Evolutionary conservation across 2,329 filamentous ascomycete genomes (phyloP), one percentile per base, ranked within the genome.

Genomic region (Diaporthe sp.): DNA sequence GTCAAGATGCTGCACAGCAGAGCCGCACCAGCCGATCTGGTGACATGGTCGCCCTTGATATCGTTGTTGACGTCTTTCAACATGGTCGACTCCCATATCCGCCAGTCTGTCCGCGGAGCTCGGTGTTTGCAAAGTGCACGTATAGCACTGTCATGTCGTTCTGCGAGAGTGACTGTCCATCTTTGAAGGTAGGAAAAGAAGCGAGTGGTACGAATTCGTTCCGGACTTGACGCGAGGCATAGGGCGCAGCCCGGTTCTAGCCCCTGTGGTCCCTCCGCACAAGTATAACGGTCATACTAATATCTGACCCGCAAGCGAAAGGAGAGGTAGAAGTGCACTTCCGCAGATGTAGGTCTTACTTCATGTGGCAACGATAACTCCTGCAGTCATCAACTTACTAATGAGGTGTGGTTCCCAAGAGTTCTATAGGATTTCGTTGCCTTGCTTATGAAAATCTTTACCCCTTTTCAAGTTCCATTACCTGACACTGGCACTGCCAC

Each of bases 1-100:
- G 74, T 76, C 19, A 81, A 30, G 0, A 77, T 71, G 17, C 79
- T 77, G 60, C 79, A 82, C 0, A 82, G 6, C 10, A 83, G 64
- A 1, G 82, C 80, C 0, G 78, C 77, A 12, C 64, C 77, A 47
- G 67, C 77, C 22, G 77, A 72, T 28, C 40, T 74, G 30, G 77
- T 78, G 50, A 74, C 42, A n/a, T 74, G 68, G 71, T 76, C 76
- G 58, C 25, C 42, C 7, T 61, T 57, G 42, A 42, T 47, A 42
- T 52, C 28, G 33, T 52, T 40, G 22, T 22, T 30, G 10, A 52
- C 28, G 47, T 40, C 33, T 13, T 68, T 30, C 64, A n/a, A 68
- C 64, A 68, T 68, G 45, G 35, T 68, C 30, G 64, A 40, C 30
- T 50, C 45, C 30, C 40, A 38, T 28, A n/a, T 22, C 64, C 47